Evolutionary conservation across 2,329 filamentous ascomycete species (phyloP).

Genomic region (Fusarium ambrosium): DNA sequence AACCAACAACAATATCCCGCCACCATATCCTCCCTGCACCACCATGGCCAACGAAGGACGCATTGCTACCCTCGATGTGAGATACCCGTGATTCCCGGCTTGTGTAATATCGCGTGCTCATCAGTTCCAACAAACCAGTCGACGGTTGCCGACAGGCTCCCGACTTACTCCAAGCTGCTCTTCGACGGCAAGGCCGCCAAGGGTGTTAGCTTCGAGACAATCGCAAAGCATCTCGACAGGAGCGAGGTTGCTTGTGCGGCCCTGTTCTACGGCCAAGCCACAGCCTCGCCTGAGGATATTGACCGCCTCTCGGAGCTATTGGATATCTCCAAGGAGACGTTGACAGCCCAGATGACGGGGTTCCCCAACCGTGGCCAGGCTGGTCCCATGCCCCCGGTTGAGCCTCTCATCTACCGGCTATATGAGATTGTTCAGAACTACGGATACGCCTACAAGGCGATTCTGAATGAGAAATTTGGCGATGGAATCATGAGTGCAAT

Average conservation of each 20-base stretch:
- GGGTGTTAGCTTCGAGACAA: constrained; percentile 82
- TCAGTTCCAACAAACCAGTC: constrained; percentile 59
- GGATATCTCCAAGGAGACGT: constrained; percentile 66
- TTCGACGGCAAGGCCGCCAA: constrained; percentile 80
- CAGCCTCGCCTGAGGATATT: constrained; percentile 77
- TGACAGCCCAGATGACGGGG: constrained; percentile 75
- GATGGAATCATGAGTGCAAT: constrained; percentile 98
- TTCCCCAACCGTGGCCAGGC: constrained; percentile 86
- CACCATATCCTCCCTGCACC: constrained; percentile 5
- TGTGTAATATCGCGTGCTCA: constrained; percentile 17
- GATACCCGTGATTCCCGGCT: constrained; percentile 7
- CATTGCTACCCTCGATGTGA: constrained; percentile 56
- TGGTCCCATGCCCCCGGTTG: constrained; percentile 54
- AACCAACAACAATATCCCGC: constrained; percentile 11
- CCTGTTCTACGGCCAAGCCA: constrained; percentile 90
- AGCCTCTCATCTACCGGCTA: constrained; percentile 80
- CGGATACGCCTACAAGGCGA: constrained; percentile 94
- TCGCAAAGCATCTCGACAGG: constrained; percentile 79
- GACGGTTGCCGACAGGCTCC: constrained; percentile 77
- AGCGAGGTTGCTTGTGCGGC: constrained; percentile 89
- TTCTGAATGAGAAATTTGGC: constrained; percentile 94
- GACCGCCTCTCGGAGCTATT: constrained; percentile 76
- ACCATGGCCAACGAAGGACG: constrained; percentile 46
- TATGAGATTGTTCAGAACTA: constrained; percentile 98
- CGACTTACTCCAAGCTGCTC: constrained; percentile 77